phyloP scores from a whole-genome alignment of 192 early-diverging fungal genomes.

The Geranomyces michiganensis region DNA sequence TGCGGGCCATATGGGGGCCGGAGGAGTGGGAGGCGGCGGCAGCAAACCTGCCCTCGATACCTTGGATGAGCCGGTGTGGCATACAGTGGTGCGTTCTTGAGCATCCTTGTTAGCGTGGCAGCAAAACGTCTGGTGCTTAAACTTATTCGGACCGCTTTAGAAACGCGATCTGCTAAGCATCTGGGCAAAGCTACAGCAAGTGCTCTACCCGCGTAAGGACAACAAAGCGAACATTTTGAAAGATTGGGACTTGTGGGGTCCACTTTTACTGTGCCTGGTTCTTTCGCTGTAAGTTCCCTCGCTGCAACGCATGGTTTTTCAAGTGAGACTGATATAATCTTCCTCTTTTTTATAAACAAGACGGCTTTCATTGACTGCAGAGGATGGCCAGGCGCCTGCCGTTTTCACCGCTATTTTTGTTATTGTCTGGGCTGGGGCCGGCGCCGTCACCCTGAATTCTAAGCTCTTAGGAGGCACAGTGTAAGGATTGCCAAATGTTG shows the following conservation, averaged over 20 bases:
- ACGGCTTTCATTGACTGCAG: slow-evolving; percentile 77
- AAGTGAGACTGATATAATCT: neutral
- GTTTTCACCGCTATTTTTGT: slow-evolving; percentile 94
- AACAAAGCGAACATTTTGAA: slow-evolving; percentile 65
- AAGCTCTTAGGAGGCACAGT: slow-evolving; percentile 91
- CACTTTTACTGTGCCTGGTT: slow-evolving; percentile 87
- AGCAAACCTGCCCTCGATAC: slow-evolving; percentile 58
- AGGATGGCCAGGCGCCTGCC: slow-evolving; percentile 74
- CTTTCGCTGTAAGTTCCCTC: slow-evolving; percentile 73
- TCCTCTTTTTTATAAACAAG: slow-evolving; percentile 47
- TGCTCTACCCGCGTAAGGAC: slow-evolving; percentile 62
- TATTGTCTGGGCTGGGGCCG: slow-evolving; percentile 93
- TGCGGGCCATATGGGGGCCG: slow-evolving; percentile 18
- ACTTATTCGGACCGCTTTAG: slow-evolving; percentile 35
- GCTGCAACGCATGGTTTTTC: neutral
- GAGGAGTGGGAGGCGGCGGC: neutral
- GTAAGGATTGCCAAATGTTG: slow-evolving; percentile 50
- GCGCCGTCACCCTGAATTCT: slow-evolving; percentile 93
- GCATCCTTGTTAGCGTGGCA: neutral
- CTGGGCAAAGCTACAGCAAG: slow-evolving; percentile 72
- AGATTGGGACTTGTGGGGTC: slow-evolving; percentile 96
- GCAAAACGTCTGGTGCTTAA: neutral
- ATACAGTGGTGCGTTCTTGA: slow-evolving; percentile 73
- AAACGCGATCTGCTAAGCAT: slow-evolving; percentile 74
- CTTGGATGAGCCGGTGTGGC: slow-evolving; percentile 92